Evolutionary conservation across 441 rosid genomes (phyloP), one percentile per base, ranked within the genome.

Genomic region (Adansonia gregorii): DNA sequence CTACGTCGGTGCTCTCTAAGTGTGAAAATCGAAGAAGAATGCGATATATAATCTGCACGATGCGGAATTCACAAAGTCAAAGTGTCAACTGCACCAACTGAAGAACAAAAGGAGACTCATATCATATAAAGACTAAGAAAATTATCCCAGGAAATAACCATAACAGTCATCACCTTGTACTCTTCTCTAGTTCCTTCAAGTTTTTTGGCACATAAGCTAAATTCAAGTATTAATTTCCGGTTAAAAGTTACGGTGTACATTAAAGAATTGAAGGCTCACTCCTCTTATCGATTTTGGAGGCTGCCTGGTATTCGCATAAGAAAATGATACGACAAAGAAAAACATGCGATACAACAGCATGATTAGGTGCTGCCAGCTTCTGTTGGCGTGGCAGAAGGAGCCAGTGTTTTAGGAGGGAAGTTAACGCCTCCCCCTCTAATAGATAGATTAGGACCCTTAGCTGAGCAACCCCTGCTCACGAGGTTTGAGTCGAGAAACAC

Each of bases 351-450:
- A 31, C 14, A 14, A 59, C 72, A 67, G 64, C 63, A 52, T 68
- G 59, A 45, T 83, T 82, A 86, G 78, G 85, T 41, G 55, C 79
- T 67, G 60, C 79, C 85, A 73, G 86, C 86, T 85, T 88, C 90
- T 0, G 82, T 79, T 52, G 88, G 89, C 0, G 83, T 83, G 3
- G 87, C 82, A 82, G 80, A 89, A 31, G 96, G 97, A 59, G 95
- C 91, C 74, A 87, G 83, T 1, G 85, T 74, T 79, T 86, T 89
- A 17, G 82, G 78, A 15, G 87, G 94, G 55, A 89, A 75, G 79
- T 69, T 87, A 76, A 94, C 78, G 49, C 95, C 97, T 0, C 91
- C 96, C 2, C 94, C 98, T 88, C 91, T 89, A 51, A 96, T 82
- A 0, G 99, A 96, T 78, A 93, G 45, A 0, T 60, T 81, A 0